These are phyloP conservation scores for Fusarium nelsonii DNA, from an alignment of 2,329 filamentous ascomycete genomes.

Conservation along the genomic window DNA sequence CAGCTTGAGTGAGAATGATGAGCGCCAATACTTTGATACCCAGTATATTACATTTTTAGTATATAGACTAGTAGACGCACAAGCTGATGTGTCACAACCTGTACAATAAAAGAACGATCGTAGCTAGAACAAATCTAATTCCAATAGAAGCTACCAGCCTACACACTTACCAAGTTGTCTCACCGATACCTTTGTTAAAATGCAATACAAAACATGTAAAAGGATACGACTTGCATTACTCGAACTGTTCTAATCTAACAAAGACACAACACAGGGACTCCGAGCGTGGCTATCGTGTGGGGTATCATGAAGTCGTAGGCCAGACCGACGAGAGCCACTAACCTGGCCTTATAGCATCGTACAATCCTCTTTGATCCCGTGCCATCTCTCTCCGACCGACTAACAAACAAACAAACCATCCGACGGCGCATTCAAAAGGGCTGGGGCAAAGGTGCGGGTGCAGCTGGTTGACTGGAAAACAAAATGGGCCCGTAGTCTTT, in stretches of 20 bases:
- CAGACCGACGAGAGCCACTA: slow-evolving; percentile 36
- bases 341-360: slow-evolving; percentile 44
- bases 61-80: slow-evolving; percentile 27
- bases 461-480: slow-evolving; percentile 13
- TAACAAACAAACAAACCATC: slow-evolving; percentile 28
- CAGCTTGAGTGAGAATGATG: slow-evolving; percentile 23
- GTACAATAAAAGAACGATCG: slow-evolving; percentile 1
- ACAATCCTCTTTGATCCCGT: slow-evolving; percentile 41
- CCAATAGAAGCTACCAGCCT: not conserved
- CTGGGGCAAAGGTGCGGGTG: not conserved
- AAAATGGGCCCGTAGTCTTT: slow-evolving; percentile 18
- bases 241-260: slow-evolving; percentile 41
- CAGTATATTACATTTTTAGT: slow-evolving; percentile 31
- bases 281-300: slow-evolving; percentile 45
- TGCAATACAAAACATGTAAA: not conserved
- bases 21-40: slow-evolving; percentile 19
- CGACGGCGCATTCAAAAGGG: slow-evolving; percentile 11
- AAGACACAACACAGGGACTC: slow-evolving; percentile 44
- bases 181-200: not conserved
- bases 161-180: not conserved
- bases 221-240: slow-evolving; percentile 40
- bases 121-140: not conserved
- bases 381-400: slow-evolving; percentile 37
- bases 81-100: not conserved
- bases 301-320: slow-evolving; percentile 49